phyloP scores from a whole-genome alignment of 75 land plant genomes.

The Cryptomeria japonica region DNA sequence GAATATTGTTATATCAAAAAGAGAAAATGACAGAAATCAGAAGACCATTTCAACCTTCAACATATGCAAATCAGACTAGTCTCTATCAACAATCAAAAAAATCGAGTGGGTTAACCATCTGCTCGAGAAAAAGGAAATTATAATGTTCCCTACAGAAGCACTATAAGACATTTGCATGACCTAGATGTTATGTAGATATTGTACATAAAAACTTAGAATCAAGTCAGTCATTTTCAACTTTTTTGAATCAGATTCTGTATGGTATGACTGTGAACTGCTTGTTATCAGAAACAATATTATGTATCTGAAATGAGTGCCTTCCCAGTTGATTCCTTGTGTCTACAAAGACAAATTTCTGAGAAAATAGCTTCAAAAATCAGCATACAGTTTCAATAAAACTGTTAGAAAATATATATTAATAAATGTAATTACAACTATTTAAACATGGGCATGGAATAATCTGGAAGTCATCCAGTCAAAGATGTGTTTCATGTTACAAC shows the following conservation, averaged over 20 bases:
- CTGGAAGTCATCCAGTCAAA: not conserved
- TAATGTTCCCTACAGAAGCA: not conserved
- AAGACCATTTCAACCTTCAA: not conserved
- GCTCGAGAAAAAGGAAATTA: not conserved
- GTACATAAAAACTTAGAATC: not conserved
- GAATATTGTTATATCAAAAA: not conserved
- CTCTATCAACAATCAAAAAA: not conserved
- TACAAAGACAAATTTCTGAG: not conserved
- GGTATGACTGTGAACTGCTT: not conserved
- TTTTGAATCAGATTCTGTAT: not conserved
- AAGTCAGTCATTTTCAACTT: not conserved
- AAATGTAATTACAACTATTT: too few species aligned
- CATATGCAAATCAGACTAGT: not conserved
- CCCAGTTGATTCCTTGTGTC: not conserved
- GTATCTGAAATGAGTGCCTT: not conserved
- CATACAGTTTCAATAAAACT: not conserved
- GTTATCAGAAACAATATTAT: not conserved
- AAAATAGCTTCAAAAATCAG: not conserved
- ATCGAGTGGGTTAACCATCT: not conserved
- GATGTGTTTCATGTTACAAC: not conserved
- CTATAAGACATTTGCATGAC: not conserved
- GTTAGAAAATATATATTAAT: not conserved
- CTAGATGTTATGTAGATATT: not conserved
- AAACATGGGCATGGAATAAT: too few species aligned
- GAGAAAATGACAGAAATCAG: not conserved